Conservation (phyloP, 116 monocot genomes). For the Dioscorea cayenensis region DNA sequence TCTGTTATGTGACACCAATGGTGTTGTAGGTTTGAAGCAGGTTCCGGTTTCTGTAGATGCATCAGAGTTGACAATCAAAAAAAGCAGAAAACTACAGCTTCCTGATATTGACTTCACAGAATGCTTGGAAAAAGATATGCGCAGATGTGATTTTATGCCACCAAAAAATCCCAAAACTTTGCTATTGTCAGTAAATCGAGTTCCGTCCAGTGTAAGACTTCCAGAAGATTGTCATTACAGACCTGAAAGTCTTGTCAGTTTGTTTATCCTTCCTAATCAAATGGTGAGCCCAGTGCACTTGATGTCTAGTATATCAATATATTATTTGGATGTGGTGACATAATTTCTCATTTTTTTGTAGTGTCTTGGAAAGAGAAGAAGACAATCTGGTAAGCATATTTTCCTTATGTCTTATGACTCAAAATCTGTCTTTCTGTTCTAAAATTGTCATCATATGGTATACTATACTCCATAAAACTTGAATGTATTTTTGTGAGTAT, state of each 20-base stretch:
- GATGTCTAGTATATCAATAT: too few relatives aligned
- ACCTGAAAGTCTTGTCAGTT: slow-evolving; percentile 79
- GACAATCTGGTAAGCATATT: slow-evolving; percentile 43
- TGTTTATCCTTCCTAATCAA: slow-evolving; percentile 67
- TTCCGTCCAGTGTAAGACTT: slow-evolving; percentile 47
- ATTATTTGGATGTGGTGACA: neutral
- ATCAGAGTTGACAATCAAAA: slow-evolving; percentile 38
- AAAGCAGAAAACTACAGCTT: slow-evolving; percentile 36
- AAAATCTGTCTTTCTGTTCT: neutral
- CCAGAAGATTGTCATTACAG: slow-evolving; percentile 96
- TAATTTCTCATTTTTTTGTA: slow-evolving; percentile 23
- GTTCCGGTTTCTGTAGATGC: slow-evolving; percentile 20
- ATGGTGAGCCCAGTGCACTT: slow-evolving; percentile 41
- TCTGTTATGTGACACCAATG: neutral
- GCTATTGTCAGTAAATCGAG: slow-evolving; percentile 47
- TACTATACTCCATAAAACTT: neutral
- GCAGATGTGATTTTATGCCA: slow-evolving; percentile 43
- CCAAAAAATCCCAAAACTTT: slow-evolving; percentile 65
- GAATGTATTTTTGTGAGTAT: neutral
- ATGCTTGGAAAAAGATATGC: slow-evolving; percentile 39
- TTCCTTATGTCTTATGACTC: neutral
- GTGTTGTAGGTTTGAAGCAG: slow-evolving; percentile 43
- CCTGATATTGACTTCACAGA: slow-evolving; percentile 67
- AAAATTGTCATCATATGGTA: neutral
- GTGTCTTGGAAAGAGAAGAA: slow-evolving; percentile 68